A percentile compares a stretch with the other conserved stretches of the same genome.
Evolutionary conservation across 23 red algal species (phyloP).

Genomic region (Gracilaria vermiculophylla): DNA sequence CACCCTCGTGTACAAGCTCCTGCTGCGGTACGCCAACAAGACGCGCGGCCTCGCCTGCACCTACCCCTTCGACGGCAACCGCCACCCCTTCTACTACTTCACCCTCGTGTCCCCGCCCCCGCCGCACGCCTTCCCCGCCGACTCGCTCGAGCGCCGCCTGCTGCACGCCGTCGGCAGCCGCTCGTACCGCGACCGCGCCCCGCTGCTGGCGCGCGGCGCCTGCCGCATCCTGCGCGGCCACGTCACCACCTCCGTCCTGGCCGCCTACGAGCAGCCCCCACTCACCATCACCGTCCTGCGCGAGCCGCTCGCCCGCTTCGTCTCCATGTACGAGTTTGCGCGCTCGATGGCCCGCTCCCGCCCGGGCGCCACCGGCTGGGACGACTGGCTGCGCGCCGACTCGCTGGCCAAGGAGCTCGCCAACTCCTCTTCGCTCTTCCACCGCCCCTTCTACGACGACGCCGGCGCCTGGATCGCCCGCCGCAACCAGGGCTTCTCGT

Average conservation of each 20-base stretch:
- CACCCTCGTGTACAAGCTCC: conserved; percentile 15
- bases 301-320: conserved; percentile 1
- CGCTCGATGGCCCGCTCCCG: neutral
- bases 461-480: neutral
- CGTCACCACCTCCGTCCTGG: neutral
- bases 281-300: conserved; percentile 16
- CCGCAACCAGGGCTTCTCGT: conserved; percentile 11
- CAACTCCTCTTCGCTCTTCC: conserved; percentile 14
- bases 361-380: conserved; percentile 9
- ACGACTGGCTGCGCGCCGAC: conserved; percentile 4
- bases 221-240: conserved; percentile 23
- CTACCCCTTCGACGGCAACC: conserved; percentile 5
- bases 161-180: neutral
- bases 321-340: conserved; percentile 46
- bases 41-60: conserved; percentile 10
- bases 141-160: neutral
- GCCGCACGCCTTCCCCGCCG: neutral
- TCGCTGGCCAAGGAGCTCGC: conserved; percentile 1
- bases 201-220: neutral
- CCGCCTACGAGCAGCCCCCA: neutral
- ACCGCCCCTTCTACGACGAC: conserved; percentile 3
- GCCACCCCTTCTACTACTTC: neutral
- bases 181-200: neutral
- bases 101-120: too few relatives aligned
- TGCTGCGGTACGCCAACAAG: conserved; percentile 28